Conservation (phyloP, 768 basidiomycete species). For the Boletellus sp. region DNA sequence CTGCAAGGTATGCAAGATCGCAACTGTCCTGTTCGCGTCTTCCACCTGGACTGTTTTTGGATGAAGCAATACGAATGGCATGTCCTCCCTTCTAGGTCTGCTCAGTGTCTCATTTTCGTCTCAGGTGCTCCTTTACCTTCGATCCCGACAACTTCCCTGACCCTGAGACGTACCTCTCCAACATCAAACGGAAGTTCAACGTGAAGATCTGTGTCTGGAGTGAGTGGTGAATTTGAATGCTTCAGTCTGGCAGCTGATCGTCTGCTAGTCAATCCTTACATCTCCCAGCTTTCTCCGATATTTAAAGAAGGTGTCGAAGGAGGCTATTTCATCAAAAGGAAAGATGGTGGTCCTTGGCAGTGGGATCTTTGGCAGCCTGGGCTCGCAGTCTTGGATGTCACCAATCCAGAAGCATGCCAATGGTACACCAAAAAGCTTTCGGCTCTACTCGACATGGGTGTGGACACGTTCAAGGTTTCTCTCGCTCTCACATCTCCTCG, state of each 20-base stretch:
- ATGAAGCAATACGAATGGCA: conserved; percentile 70
- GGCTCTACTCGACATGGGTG: conserved; percentile 43
- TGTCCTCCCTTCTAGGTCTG: conserved; percentile 9
- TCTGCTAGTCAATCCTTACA: conserved; percentile 63
- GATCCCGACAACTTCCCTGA: conserved; percentile 76
- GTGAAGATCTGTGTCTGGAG: conserved; percentile 77
- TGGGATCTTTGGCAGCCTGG: conserved; percentile 69
- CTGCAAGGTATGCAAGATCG: conserved; percentile 67
- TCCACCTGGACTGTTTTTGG: conserved; percentile 78
- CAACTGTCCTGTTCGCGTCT: conserved; percentile 60
- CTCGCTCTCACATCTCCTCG: background rate
- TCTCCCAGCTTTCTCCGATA: conserved; percentile 64
- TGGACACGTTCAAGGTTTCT: conserved; percentile 50
- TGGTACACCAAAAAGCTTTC: conserved; percentile 47
- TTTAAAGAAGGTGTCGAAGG: conserved; percentile 65
- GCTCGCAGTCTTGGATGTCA: conserved; percentile 63
- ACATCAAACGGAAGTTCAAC: conserved; percentile 58
- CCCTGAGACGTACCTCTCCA: conserved; percentile 57
- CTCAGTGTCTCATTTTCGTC: conserved; percentile 15
- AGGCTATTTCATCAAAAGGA: conserved; percentile 70
- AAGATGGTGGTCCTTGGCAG: conserved; percentile 64
- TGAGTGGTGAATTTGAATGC: conserved; percentile 23
- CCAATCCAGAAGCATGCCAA: conserved; percentile 46
- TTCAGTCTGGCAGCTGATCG: conserved; percentile 2
- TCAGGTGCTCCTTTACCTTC: conserved; percentile 71